phyloP scores from a whole-genome alignment of 257 asterid genomes.

The Linderniella brevidens region DNA sequence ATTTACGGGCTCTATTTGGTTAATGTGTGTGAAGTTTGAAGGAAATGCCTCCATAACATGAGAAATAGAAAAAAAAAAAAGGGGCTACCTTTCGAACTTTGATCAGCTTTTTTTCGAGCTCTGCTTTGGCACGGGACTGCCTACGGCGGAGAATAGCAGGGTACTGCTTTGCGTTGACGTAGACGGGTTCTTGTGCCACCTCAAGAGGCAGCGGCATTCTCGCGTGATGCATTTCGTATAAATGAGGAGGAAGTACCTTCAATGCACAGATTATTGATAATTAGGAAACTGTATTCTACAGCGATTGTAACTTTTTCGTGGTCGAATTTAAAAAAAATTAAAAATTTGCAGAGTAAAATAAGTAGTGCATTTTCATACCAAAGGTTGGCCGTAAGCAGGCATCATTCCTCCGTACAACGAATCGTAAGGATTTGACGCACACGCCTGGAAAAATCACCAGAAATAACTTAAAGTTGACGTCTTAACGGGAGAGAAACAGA shows the following conservation, averaged over 20 bases:
- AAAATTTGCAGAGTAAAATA: neutral
- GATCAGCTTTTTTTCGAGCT: constrained; percentile 38
- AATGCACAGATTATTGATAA: neutral
- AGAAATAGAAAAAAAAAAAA: neutral
- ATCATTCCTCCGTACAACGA: constrained; percentile 40
- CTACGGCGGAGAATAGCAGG: constrained; percentile 42
- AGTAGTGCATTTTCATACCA: constrained; percentile 14
- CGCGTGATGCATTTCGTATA: constrained; percentile 27
- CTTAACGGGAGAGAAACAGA: neutral
- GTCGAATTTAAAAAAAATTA: neutral
- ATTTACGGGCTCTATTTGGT: neutral
- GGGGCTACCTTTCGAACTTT: constrained; percentile 42
- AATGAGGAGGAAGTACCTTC: constrained; percentile 14
- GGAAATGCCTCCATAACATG: too few species aligned
- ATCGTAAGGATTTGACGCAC: constrained; percentile 37
- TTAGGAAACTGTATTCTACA: constrained; percentile 17
- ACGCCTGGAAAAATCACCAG: constrained; percentile 23
- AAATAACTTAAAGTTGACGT: neutral
- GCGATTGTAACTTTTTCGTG: too few species aligned
- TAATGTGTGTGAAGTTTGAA: too few species aligned
- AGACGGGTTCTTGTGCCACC: constrained; percentile 54
- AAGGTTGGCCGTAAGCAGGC: constrained; percentile 15
- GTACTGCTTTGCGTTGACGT: constrained; percentile 50
- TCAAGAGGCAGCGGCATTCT: constrained; percentile 60
- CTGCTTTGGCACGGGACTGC: constrained; percentile 57